A percentile compares a stretch with the other conserved stretches of the same genome.
phyloP scores from a whole-genome alignment of 768 basidiomycete species.

The Boletus reticulatus region DNA sequence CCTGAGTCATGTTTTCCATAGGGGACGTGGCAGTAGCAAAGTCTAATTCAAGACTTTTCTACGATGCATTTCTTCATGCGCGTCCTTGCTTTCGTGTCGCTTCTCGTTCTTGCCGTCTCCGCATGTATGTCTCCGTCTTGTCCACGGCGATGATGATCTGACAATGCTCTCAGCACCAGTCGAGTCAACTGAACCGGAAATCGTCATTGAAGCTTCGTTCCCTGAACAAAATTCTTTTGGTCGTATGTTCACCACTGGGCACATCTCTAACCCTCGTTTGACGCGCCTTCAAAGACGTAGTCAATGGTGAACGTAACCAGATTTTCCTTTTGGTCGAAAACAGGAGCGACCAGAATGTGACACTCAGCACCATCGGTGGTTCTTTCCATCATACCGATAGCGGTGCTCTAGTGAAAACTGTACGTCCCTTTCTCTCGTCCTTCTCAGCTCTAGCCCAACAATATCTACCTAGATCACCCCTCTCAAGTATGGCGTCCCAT shows the following conservation, averaged over 20 bases:
- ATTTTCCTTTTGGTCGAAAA: slow-evolving; percentile 69
- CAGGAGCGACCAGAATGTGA: slow-evolving; percentile 69
- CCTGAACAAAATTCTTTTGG: slow-evolving; percentile 73
- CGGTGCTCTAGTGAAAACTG: slow-evolving; percentile 68
- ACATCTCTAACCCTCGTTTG: slow-evolving; percentile 4
- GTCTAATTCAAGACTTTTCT: neutral
- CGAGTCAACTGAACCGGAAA: slow-evolving; percentile 49
- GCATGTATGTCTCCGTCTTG: slow-evolving; percentile 20
- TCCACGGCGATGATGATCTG: neutral
- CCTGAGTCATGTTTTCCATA: slow-evolving; percentile 22
- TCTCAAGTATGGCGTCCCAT: slow-evolving; percentile 47
- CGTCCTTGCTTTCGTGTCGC: slow-evolving; percentile 24
- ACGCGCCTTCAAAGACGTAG: slow-evolving; percentile 54
- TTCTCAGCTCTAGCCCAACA: neutral
- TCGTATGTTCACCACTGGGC: slow-evolving; percentile 46
- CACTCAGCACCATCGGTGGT: slow-evolving; percentile 61
- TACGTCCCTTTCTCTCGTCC: slow-evolving; percentile 29
- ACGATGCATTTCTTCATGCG: slow-evolving; percentile 37
- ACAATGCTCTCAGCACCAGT: slow-evolving; percentile 19
- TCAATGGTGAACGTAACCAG: slow-evolving; percentile 80
- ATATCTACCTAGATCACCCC: slow-evolving; percentile 52
- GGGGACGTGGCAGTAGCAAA: slow-evolving; percentile 25
- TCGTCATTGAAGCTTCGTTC: slow-evolving; percentile 55
- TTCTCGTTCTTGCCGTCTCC: slow-evolving; percentile 32
- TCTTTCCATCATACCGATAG: slow-evolving; percentile 67